These are phyloP conservation scores for Aspergillus novofumigatus DNA, from an alignment of 2,329 filamentous ascomycete genomes.

Conservation along the genomic window DNA sequence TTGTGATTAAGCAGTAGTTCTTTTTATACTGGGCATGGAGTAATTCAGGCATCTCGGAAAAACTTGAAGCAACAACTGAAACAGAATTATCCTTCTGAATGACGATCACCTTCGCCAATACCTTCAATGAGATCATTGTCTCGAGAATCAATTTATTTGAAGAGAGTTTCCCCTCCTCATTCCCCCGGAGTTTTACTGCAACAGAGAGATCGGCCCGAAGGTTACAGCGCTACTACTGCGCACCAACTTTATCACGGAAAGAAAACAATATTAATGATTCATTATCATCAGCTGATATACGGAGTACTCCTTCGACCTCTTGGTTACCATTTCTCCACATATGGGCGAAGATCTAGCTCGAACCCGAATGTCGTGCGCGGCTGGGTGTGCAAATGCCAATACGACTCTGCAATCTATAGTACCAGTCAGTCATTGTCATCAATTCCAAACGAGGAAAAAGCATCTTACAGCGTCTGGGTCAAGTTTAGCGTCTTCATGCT, in stretches of 20 bases:
- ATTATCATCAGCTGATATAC: neutral
- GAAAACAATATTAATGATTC: neutral
- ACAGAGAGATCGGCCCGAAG: neutral
- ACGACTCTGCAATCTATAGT: constrained; percentile 75
- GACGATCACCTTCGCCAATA: neutral
- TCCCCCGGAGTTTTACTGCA: no score
- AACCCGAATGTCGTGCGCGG: constrained; percentile 74
- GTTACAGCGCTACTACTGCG: no score
- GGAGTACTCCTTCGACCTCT: neutral
- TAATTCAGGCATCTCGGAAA: neutral
- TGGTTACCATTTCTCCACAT: constrained; percentile 73
- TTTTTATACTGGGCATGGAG: no score
- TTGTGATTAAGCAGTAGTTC: no score
- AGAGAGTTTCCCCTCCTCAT: no score
- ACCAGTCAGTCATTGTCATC: constrained; percentile 1
- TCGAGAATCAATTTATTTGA: no score
- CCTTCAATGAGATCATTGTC: neutral
- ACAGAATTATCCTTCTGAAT: neutral
- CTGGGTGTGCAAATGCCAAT: constrained; percentile 81
- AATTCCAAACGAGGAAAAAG: constrained; percentile 13
- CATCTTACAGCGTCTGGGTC: constrained; percentile 65
- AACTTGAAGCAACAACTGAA: neutral
- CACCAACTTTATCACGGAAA: no score
- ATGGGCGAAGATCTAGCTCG: constrained; percentile 76
- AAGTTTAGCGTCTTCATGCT: constrained; percentile 64